phyloP scores from a whole-genome alignment of 176 grass and related monocot genomes.

The Lolium rigidum region DNA sequence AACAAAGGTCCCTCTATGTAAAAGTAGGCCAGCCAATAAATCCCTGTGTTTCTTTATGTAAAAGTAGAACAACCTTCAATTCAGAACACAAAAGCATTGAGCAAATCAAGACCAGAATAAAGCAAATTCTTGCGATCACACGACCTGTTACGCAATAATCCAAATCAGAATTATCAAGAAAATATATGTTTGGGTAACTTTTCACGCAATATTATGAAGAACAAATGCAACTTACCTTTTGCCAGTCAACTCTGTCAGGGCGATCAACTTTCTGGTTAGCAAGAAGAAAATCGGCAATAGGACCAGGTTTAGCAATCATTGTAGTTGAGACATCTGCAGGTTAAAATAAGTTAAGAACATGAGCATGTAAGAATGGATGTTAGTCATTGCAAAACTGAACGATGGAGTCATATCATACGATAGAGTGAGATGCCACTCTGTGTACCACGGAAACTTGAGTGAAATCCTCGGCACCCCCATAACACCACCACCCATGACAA shows the following conservation, averaged over 20 bases:
- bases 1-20: too few relatives aligned
- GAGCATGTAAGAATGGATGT: conserved; percentile 14
- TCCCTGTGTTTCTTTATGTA: too few relatives aligned
- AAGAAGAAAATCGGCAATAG: conserved; percentile 77
- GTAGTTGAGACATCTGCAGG: conserved; percentile 84
- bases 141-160: conserved; percentile 45
- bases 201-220: neutral
- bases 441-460: conserved; percentile 82
- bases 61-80: too few relatives aligned
- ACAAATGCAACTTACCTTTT: conserved; percentile 49
- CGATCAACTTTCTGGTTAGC: conserved; percentile 73
- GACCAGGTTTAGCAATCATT: conserved; percentile 82
- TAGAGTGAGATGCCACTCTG: conserved; percentile 44
- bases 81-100: too few relatives aligned
- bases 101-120: too few relatives aligned
- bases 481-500: conserved; percentile 77
- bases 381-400: conserved; percentile 17
- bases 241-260: conserved; percentile 74
- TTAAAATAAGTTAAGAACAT: neutral
- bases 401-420: neutral
- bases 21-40: too few relatives aligned
- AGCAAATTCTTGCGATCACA: conserved; percentile 59
- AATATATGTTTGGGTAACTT: neutral
- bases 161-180: conserved; percentile 28
- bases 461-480: conserved; percentile 80